Evolutionary conservation across 345 rosid genomes (phyloP).

Genomic region (Microcos paniculata): DNA sequence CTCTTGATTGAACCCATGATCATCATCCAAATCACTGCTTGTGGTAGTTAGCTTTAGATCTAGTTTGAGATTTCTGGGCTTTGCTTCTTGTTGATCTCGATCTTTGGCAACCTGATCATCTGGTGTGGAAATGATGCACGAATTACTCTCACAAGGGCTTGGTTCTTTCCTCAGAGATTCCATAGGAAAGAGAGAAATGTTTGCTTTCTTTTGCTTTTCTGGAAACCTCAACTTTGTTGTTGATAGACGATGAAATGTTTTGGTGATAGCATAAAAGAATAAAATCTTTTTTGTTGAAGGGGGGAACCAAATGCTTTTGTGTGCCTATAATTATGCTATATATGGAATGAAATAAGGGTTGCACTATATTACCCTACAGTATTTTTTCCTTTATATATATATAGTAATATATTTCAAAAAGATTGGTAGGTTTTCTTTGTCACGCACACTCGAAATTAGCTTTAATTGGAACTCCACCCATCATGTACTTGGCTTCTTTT

Average conservation of each 20-base stretch:
- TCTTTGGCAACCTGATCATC: constrained; percentile 27
- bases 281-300: neutral
- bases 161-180: constrained; percentile 31
- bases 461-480: constrained; percentile 22
- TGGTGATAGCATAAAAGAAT: constrained; percentile 2
- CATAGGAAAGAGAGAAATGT: constrained; percentile 26
- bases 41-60: constrained; percentile 37
- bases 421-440: constrained; percentile 25
- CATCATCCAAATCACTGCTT: constrained; percentile 20
- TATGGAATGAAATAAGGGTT: constrained; percentile 22
- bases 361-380: constrained; percentile 13
- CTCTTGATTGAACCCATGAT: constrained; percentile 45
- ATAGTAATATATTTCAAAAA: constrained; percentile 11
- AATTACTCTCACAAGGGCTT: constrained; percentile 29
- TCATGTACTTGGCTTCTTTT: constrained; percentile 9
- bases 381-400: neutral
- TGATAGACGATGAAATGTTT: constrained; percentile 16
- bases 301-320: constrained; percentile 26
- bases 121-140: constrained; percentile 26
- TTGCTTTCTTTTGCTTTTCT: neutral
- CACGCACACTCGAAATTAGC: constrained; percentile 15
- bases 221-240: constrained; percentile 1
- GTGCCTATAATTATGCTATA: constrained; percentile 27
- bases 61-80: constrained; percentile 21
- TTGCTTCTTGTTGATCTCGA: constrained; percentile 18